These are phyloP conservation scores for Phytophthora aleatoria DNA, from an alignment of 352 stramenopile genomes.

Conservation along the genomic window DNA sequence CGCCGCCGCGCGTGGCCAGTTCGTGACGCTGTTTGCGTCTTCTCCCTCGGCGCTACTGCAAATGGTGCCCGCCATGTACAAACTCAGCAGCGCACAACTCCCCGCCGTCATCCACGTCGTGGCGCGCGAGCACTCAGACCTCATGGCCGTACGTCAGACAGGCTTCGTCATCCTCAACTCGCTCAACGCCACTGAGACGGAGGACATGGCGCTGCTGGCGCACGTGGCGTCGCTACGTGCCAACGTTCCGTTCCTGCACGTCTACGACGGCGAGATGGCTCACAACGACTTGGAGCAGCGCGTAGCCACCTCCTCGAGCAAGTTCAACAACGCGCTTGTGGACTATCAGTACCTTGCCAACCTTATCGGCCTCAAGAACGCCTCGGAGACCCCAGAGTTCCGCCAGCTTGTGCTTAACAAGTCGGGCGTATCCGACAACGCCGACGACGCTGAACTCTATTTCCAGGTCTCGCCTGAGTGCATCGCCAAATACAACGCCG, in stretches of 20 bases:
- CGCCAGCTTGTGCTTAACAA: slow-evolving; percentile 65
- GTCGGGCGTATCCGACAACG: slow-evolving; percentile 49
- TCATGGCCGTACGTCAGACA: slow-evolving; percentile 92
- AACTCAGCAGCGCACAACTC: slow-evolving; percentile 89
- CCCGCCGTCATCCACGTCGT: slow-evolving; percentile 91
- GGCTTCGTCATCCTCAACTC: slow-evolving; percentile 91
- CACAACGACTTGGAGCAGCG: slow-evolving; percentile 81
- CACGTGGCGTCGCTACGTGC: slow-evolving; percentile 91
- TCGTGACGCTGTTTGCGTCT: slow-evolving; percentile 91
- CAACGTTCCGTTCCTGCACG: slow-evolving; percentile 92
- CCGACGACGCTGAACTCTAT: slow-evolving; percentile 88
- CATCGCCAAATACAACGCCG: slow-evolving; percentile 82
- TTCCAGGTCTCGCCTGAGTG: slow-evolving; percentile 90
- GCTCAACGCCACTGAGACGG: slow-evolving; percentile 85
- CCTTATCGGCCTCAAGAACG: slow-evolving; percentile 64
- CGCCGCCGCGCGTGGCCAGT: slow-evolving; percentile 70
- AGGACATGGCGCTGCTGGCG: slow-evolving; percentile 91
- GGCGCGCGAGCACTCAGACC: slow-evolving; percentile 90
- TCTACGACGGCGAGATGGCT: slow-evolving; percentile 93
- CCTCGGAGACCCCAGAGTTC: slow-evolving; percentile 56
- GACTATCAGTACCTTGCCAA: slow-evolving; percentile 71
- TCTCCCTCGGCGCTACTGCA: slow-evolving; percentile 86
- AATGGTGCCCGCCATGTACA: slow-evolving; percentile 95
- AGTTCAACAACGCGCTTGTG: slow-evolving; percentile 71
- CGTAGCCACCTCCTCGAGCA: slow-evolving; percentile 44